Conservation (phyloP, 306 rosid genomes). For the Lagenaria siceraria region DNA sequence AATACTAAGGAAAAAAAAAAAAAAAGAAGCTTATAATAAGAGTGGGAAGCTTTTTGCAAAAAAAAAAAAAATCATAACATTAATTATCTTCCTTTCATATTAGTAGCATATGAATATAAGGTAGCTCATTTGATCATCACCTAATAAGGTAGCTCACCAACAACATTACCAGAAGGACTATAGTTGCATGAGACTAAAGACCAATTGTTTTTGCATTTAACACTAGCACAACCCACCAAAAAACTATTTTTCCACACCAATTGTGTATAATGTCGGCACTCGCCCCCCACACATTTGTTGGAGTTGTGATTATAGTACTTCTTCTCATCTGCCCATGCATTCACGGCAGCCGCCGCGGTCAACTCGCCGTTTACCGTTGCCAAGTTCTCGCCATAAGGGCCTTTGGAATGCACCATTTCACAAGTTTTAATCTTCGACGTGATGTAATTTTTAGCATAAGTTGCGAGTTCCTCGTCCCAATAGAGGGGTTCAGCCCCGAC, state of each 20-base stretch:
- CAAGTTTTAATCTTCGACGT: background rate
- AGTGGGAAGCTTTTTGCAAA: no score
- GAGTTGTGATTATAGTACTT: background rate
- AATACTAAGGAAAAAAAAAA: no score
- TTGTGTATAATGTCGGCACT: conserved; percentile 30
- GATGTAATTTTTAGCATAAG: conserved; percentile 4
- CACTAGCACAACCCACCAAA: conserved; percentile 21
- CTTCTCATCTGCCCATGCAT: conserved; percentile 22
- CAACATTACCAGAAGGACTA: conserved; percentile 5
- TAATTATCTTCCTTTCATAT: no score
- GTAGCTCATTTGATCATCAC: background rate
- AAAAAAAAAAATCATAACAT: no score
- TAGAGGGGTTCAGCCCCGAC: background rate
- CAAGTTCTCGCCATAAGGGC: conserved; percentile 26
- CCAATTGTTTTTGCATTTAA: conserved; percentile 18
- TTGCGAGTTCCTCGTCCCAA: conserved; percentile 4
- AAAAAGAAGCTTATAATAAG: no score
- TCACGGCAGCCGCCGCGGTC: background rate
- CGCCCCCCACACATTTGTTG: conserved; percentile 6
- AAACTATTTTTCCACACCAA: conserved; percentile 5
- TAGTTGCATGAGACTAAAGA: conserved; percentile 16
- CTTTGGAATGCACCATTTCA: conserved; percentile 15
- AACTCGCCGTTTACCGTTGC: background rate
- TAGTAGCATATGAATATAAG: no score
- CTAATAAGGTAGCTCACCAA: conserved; percentile 7